phyloP scores from a whole-genome alignment of 371 early-diverging fungal species.

The Hamiltosporidium tvaerminnensis region DNA sequence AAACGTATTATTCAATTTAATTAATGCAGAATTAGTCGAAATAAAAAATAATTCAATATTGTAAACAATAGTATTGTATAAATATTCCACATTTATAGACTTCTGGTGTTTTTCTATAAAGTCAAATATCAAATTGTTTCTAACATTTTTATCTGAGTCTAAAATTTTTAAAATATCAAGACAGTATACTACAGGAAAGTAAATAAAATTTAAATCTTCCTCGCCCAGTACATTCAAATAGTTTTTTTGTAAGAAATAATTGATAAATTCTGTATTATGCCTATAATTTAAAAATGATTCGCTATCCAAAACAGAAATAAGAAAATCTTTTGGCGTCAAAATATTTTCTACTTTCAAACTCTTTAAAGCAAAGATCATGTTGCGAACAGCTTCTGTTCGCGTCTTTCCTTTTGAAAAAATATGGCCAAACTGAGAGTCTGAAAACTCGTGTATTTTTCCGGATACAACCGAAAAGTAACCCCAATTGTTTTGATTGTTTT shows the following conservation, averaged over 20 bases:
- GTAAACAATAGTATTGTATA: not conserved
- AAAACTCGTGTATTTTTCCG: slow-evolving; percentile 85
- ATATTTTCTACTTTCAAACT: slow-evolving; percentile 56
- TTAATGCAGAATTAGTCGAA: not conserved
- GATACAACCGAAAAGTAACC: slow-evolving; percentile 86
- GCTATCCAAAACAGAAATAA: slow-evolving; percentile 10
- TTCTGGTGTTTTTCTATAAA: no score
- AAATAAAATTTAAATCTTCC: no score
- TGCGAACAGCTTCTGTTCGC: slow-evolving; percentile 73
- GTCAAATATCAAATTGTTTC: no score
- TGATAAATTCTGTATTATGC: slow-evolving; percentile 12
- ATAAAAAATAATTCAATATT: not conserved
- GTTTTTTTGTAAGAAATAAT: not conserved
- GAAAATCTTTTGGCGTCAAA: slow-evolving; percentile 15
- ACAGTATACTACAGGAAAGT: no score
- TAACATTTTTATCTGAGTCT: no score
- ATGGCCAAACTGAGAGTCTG: slow-evolving; percentile 96
- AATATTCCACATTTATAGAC: not conserved
- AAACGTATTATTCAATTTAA: not conserved
- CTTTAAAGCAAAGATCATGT: slow-evolving; percentile 82
- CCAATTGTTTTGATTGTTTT: slow-evolving; percentile 77
- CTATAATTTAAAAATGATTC: slow-evolving; percentile 6
- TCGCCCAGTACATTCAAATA: no score
- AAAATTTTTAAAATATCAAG: no score
- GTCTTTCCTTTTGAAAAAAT: slow-evolving; percentile 86